These are phyloP conservation scores for Eimeria brunetti DNA, from an alignment of 169 alveolate genomes.

Conservation along the genomic window DNA sequence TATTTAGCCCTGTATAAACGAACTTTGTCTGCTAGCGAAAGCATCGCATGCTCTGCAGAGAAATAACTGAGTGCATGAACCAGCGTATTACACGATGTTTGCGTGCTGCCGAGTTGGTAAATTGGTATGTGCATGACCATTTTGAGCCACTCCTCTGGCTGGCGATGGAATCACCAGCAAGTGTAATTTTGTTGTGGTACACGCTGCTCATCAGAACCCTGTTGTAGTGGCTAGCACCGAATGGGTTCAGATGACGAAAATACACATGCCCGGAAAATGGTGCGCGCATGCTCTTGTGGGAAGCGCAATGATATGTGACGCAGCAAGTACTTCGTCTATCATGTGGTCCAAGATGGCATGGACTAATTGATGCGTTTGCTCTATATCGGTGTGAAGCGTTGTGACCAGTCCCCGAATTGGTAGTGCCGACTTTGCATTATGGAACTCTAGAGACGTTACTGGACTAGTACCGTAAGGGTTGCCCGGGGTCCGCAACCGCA, in stretches of 20 bases:
- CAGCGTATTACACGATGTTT: not conserved
- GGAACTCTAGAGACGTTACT: not conserved
- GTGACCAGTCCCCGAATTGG: not conserved
- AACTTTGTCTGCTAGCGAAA: not conserved
- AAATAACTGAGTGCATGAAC: not conserved
- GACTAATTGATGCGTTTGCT: not conserved
- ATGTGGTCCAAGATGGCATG: not conserved
- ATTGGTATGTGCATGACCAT: not conserved
- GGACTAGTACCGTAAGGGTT: not conserved
- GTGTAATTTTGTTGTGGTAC: not conserved
- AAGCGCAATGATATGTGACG: not conserved
- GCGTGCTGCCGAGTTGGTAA: not conserved
- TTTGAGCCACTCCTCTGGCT: not conserved
- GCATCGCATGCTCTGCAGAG: not conserved
- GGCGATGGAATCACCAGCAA: not conserved
- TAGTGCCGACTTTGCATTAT: not conserved
- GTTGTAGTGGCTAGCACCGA: not conserved
- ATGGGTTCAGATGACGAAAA: not conserved
- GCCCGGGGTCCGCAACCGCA: not conserved
- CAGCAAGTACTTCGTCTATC: not conserved
- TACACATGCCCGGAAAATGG: not conserved
- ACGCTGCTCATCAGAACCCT: not conserved
- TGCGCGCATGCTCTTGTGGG: not conserved
- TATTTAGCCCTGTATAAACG: not conserved
- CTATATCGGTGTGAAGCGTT: not conserved